A percentile compares a stretch with the other conserved stretches of the same genome.
These are phyloP conservation scores for Epichloe amarillans DNA, from an alignment of 2,329 filamentous ascomycete species.

Conservation along the genomic window DNA sequence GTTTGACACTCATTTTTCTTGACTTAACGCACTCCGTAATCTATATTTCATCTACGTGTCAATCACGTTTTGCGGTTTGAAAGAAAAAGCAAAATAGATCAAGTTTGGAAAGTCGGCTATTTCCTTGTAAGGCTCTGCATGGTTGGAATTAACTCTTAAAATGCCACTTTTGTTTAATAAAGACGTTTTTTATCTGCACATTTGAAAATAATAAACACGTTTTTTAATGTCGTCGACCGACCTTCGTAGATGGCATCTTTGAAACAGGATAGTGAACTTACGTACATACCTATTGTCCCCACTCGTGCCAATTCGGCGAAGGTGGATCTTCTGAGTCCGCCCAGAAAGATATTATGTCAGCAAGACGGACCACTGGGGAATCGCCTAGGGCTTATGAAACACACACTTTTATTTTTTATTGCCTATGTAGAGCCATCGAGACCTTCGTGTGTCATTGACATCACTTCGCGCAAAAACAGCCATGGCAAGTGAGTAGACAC, in stretches of 20 bases:
- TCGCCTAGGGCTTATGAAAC: conserved; percentile 14
- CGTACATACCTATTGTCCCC: no score
- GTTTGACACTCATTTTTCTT: neutral
- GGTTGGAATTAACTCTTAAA: no score
- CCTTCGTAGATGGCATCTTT: no score
- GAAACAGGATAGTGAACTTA: no score
- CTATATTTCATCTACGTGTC: neutral
- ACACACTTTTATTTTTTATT: conserved; percentile 2
- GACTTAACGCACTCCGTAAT: neutral
- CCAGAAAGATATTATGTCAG: conserved; percentile 4
- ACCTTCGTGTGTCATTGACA: neutral
- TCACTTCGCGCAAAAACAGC: conserved; percentile 2
- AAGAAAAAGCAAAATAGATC: neutral
- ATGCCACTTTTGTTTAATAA: no score
- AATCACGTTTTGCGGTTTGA: neutral
- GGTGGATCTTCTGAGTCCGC: neutral
- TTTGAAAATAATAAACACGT: no score
- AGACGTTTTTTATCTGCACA: no score
- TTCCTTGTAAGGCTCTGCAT: no score
- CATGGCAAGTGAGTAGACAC: conserved; percentile 6
- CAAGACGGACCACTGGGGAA: neutral
- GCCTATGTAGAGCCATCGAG: neutral
- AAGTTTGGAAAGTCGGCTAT: no score
- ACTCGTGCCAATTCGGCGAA: neutral
- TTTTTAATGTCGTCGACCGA: no score